Evolutionary conservation across 495 filamentous ascomycete species (phyloP).

Genomic region (Annulohypoxylon moriforme): DNA sequence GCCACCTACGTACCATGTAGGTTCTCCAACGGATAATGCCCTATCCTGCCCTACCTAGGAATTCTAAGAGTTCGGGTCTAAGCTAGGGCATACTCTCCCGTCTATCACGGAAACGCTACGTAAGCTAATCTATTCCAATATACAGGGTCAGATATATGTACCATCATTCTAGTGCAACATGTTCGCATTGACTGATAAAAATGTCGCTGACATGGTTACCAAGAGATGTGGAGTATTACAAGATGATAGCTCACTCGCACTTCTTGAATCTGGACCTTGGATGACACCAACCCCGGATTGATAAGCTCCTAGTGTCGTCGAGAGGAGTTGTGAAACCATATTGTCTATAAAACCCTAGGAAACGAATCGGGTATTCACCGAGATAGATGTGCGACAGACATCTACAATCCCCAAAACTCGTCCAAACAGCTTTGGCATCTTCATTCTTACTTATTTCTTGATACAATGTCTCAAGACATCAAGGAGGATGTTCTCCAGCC

Average conservation of each 20-base stretch:
- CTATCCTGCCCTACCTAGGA: slow-evolving; percentile 10
- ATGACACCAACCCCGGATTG: slow-evolving; percentile 28
- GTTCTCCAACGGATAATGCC: slow-evolving; percentile 11
- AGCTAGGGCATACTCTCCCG: not conserved
- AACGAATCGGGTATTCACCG: slow-evolving; percentile 6
- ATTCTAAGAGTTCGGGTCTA: slow-evolving; percentile 14
- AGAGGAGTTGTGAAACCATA: slow-evolving; percentile 18
- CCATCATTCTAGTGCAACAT: not conserved
- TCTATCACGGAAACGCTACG: not conserved
- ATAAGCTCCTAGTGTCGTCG: slow-evolving; percentile 26
- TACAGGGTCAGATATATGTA: not conserved
- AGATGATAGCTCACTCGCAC: not conserved
- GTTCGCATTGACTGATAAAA: slow-evolving; percentile 7
- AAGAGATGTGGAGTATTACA: slow-evolving; percentile 28
- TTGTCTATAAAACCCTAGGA: slow-evolving; percentile 32
- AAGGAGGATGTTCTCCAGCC: slow-evolving; percentile 30
- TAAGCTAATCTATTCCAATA: slow-evolving; percentile 7
- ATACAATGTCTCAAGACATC: slow-evolving; percentile 28
- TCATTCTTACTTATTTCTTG: not conserved
- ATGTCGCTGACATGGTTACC: not conserved
- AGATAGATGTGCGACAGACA: slow-evolving; percentile 20
- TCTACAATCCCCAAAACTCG: not conserved
- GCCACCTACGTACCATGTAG: not conserved
- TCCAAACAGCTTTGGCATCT: not conserved
- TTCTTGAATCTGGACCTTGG: slow-evolving; percentile 2